Percentiles rank a stretch among this genome's conserved stretches.
Evolutionary conservation across 257 asterid species (phyloP).

Genomic region (Rauvolfia tetraphylla): DNA sequence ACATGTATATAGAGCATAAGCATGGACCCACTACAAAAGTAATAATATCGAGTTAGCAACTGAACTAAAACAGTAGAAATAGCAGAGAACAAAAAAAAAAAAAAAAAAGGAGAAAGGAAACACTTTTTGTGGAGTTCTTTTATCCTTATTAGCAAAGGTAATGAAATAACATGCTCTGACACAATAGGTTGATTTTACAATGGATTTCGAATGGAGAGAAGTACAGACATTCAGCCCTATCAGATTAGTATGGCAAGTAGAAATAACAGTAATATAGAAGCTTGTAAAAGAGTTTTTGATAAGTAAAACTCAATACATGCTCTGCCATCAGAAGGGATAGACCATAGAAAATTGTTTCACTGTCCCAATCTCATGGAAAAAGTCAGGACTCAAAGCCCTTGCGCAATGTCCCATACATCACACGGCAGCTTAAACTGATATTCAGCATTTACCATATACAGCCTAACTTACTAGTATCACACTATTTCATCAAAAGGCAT

Average conservation of each 20-base stretch:
- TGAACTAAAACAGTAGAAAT: neutral
- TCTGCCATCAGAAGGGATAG: constrained; percentile 13
- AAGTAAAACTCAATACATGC: neutral
- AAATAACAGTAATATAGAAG: neutral
- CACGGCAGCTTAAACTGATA: neutral
- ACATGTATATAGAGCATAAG: neutral
- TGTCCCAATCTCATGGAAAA: neutral
- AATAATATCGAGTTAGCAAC: neutral
- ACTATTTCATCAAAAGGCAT: too few relatives aligned
- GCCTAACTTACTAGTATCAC: neutral
- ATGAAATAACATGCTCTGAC: neutral
- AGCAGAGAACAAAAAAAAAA: too few relatives aligned
- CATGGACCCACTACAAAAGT: neutral
- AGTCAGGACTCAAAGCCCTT: constrained; percentile 6
- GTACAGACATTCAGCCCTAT: neutral
- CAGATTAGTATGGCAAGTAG: neutral
- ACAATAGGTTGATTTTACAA: neutral
- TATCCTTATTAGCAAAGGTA: neutral
- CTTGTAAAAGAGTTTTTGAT: neutral
- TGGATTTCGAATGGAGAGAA: neutral
- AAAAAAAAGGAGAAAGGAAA: neutral
- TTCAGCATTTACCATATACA: neutral
- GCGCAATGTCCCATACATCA: constrained; percentile 11
- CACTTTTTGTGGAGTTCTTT: neutral
- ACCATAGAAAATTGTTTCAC: neutral